These are phyloP conservation scores for Datura wrightii DNA, from an alignment of 257 asterid genomes.

Conservation along the genomic window DNA sequence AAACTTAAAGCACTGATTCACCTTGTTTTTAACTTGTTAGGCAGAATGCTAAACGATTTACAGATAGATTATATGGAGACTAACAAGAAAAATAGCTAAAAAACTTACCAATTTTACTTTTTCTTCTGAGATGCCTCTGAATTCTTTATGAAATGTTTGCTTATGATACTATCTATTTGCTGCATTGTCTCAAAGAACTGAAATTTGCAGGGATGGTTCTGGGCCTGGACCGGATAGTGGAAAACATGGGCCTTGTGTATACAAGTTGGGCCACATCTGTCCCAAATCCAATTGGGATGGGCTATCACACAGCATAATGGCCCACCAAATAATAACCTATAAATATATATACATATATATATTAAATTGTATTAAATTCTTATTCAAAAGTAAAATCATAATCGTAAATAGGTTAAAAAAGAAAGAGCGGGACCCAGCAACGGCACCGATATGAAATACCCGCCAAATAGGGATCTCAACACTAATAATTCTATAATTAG, in stretches of 20 bases:
- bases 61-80: not conserved
- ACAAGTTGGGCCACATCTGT: not conserved
- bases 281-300: not conserved
- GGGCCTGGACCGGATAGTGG: not conserved
- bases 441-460: not conserved
- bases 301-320: not conserved
- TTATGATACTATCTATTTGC: not conserved
- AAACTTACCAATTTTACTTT: not conserved
- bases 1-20: not conserved
- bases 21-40: not conserved
- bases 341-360: too few relatives aligned
- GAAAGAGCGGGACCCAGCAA: too few relatives aligned
- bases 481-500: not conserved
- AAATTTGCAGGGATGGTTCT: not conserved
- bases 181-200: constrained; percentile 1
- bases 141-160: not conserved
- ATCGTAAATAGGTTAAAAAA: too few relatives aligned
- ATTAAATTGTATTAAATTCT: too few relatives aligned
- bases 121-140: not conserved
- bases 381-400: too few relatives aligned
- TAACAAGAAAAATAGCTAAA: not conserved
- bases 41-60: not conserved
- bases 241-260: not conserved
- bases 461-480: not conserved
- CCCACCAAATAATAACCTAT: not conserved